Evolutionary conservation across 106 monocot genomes (phyloP).

Genomic region (Vanilla planifolia): DNA sequence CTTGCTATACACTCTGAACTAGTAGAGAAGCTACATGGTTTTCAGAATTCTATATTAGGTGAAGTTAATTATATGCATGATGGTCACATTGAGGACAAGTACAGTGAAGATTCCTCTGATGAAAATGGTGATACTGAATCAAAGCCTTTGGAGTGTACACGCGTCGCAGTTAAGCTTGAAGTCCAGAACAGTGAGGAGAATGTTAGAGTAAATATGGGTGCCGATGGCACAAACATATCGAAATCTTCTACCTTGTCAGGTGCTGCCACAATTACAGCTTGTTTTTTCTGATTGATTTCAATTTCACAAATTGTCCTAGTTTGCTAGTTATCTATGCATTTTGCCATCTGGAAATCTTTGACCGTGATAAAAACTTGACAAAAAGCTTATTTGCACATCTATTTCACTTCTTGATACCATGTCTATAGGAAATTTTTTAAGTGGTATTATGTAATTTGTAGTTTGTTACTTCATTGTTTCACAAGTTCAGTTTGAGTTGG

Average conservation of each 20-base stretch:
- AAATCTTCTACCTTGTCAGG: neutral
- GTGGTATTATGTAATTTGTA: too few relatives aligned
- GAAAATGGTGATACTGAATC: neutral
- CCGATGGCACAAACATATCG: neutral
- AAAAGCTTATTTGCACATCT: too few relatives aligned
- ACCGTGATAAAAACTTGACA: too few relatives aligned
- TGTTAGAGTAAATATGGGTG: neutral
- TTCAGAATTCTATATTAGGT: constrained; percentile 60
- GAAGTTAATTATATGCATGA: neutral
- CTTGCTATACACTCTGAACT: constrained; percentile 53
- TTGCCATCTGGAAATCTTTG: neutral
- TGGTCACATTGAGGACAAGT: neutral
- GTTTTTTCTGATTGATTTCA: neutral
- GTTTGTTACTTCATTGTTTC: too few relatives aligned
- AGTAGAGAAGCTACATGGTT: constrained; percentile 47
- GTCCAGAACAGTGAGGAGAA: neutral
- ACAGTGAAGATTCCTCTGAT: neutral
- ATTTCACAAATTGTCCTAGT: neutral
- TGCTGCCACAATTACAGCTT: neutral
- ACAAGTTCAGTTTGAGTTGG: too few relatives aligned
- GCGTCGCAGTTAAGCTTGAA: neutral
- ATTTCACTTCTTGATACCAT: too few relatives aligned
- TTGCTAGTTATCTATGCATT: constrained; percentile 1
- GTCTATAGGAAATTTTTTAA: too few relatives aligned
- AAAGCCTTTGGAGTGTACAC: neutral